Evolutionary conservation across 1,284 basidiomycete genomes (phyloP), one percentile per base, ranked within the genome.

Genomic region (Moniliella sp.): DNA sequence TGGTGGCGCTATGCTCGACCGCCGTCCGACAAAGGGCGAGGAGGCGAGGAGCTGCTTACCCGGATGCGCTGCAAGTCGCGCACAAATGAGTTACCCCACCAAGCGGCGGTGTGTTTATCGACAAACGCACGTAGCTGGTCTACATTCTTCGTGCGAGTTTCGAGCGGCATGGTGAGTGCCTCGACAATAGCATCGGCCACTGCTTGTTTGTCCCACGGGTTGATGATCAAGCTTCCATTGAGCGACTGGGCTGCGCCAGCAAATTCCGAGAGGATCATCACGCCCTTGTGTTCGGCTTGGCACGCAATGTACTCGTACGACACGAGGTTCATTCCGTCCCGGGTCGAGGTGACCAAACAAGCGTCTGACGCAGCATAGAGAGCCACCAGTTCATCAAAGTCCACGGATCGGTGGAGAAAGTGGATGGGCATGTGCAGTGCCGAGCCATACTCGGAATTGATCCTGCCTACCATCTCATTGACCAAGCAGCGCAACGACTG

Each of bases 351-450:
- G 35, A 99, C 82, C 28, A 99, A 66, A 59, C 88, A 94, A 12
- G 86, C 91, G 54, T 97, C 91, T 57, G 79, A 82, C 53, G 93
- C 71, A 3, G 88, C 84, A 55, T 97, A 97, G 38, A 97, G 70
- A 14, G 88, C 91, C 40, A 83, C 91, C 3, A 97, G 71, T 61
- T 97, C 88, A 57, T 93, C 82, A 53, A 94, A 91, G 2, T 74
- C 7, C 41, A 97, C 69, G 46, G 75, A 78, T 61, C 91, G 51
- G 19, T 62, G 57, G 78, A 97, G 78, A 63, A 91, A 94, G 61
- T 97, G 88, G 44, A 97, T 97, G 3, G 88, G 88, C 78, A 93
- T 91, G 59, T 86, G 91, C 50, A 94, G 86, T 43, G 94, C 84
- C 0, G 88, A 94, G 14, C 91, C 91, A 53, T 94, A 97, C 5